Evolutionary conservation across 2,329 filamentous ascomycete species (phyloP), one percentile per base, ranked within the genome.

Genomic region (Thielaviopsis euricoi): DNA sequence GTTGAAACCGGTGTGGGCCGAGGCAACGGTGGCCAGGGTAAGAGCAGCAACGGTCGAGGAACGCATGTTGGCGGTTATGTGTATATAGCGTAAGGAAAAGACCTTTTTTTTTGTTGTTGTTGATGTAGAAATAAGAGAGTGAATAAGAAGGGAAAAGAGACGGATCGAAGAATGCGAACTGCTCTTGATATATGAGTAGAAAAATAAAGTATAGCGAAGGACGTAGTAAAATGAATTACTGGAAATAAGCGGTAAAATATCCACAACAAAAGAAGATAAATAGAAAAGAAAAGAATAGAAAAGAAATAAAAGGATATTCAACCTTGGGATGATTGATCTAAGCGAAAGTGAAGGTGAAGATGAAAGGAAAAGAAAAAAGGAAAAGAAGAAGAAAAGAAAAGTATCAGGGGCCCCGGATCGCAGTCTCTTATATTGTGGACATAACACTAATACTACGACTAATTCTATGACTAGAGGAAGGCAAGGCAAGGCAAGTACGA

Each of bases 1-100:
- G 76, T 88, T 88, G 80, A 88, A 88, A 64, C 86, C 86, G 62
- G 80, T 75, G 68, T 72, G 70, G 53, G 67, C 69, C 53, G 73
- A 74, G 56, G 61, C 62, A 19, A 58, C 57, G 23, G 52, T 49
- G 52, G 57, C 61, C 43, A 58, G 21, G 33, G 58, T 29, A 25
- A 52, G 19, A 10, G 57, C 19, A 29, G 60, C 60, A 23, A 58
- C 56, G 7, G 61, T 50, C 33, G 56, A 48, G 13, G 60, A 48
- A 37, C 56, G 61, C 61, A 62, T 62, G 52, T 56, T 62, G 59
- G 9, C 17, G 29, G 12, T 7, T 50, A 23, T 56, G 17, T 25
- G 21, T 37, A 10, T 52, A 22, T 55, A 51, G 7, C 26, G 12
- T 12, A 19, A 26, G 23, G 25, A 29, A 52, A 52, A 43, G 26